These are phyloP conservation scores for Triticum turgidum DNA, from an alignment of 176 grass and related monocot species.

Conservation along the genomic window DNA sequence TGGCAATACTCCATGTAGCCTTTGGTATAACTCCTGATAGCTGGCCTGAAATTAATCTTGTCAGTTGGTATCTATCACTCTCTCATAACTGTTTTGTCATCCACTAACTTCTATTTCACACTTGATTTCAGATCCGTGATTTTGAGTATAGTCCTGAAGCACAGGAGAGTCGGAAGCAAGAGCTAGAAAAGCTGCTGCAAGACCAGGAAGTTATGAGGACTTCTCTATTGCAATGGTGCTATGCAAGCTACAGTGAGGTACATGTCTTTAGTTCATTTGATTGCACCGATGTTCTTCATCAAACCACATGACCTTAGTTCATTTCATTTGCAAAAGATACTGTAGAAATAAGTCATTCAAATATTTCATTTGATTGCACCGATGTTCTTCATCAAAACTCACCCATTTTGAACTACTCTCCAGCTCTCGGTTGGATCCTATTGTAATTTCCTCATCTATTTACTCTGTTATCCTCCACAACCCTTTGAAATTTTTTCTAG, in stretches of 20 bases:
- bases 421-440: background rate
- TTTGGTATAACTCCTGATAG: background rate
- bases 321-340: background rate
- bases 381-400: background rate
- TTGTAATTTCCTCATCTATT: background rate
- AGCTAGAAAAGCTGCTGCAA: constrained; percentile 80
- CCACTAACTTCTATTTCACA: constrained; percentile 11
- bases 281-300: background rate
- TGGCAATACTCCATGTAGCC: background rate
- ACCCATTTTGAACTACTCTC: background rate
- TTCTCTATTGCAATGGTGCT: constrained; percentile 91
- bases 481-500: background rate
- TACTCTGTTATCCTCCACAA: background rate
- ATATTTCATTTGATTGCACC: background rate
- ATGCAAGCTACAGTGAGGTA: constrained; percentile 99
- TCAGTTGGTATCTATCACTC: background rate
- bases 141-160: constrained; percentile 91
- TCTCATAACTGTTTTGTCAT: background rate
- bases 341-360: background rate
- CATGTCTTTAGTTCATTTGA: background rate
- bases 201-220: constrained; percentile 83
- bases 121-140: constrained; percentile 69
- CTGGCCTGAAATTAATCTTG: background rate
- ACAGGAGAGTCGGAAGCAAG: constrained; percentile 78
- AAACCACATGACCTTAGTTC: background rate